These are phyloP conservation scores for Jatropha podagrica DNA, from an alignment of 441 rosid species.

Conservation along the genomic window DNA sequence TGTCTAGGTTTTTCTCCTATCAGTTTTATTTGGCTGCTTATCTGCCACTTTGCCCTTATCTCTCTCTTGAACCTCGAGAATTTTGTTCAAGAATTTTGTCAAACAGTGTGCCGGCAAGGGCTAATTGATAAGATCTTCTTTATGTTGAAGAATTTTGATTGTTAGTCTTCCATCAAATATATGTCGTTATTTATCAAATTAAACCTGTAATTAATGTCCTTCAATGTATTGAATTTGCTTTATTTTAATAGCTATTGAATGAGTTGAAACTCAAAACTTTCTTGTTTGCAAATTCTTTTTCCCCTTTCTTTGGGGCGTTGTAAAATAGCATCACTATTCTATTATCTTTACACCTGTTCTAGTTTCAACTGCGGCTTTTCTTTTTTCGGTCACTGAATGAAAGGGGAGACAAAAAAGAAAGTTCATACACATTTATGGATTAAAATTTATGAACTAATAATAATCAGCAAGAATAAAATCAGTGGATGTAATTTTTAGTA, in stretches of 20 bases:
- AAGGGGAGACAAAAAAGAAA: background rate
- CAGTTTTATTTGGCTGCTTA: background rate
- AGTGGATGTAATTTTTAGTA: background rate
- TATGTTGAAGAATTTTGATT: background rate
- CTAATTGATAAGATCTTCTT: background rate
- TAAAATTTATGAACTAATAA: background rate
- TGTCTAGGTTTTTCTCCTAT: background rate
- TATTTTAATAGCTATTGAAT: background rate
- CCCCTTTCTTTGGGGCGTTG: background rate
- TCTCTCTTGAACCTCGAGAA: background rate
- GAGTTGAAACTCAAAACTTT: conserved; percentile 2
- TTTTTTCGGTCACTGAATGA: background rate
- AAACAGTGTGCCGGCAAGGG: background rate
- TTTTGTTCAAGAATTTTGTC: background rate
- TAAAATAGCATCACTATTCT: background rate
- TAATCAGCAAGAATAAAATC: background rate
- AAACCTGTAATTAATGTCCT: background rate
- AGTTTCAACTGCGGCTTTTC: background rate
- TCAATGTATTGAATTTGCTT: conserved; percentile 1
- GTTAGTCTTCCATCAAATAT: background rate
- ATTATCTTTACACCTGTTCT: background rate
- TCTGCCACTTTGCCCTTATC: background rate
- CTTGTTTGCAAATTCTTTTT: background rate
- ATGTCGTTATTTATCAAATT: background rate
- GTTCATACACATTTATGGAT: background rate